Base-by-base conservation (phyloP, 768 basidiomycete species). In the Trametes coccinea region DNA sequence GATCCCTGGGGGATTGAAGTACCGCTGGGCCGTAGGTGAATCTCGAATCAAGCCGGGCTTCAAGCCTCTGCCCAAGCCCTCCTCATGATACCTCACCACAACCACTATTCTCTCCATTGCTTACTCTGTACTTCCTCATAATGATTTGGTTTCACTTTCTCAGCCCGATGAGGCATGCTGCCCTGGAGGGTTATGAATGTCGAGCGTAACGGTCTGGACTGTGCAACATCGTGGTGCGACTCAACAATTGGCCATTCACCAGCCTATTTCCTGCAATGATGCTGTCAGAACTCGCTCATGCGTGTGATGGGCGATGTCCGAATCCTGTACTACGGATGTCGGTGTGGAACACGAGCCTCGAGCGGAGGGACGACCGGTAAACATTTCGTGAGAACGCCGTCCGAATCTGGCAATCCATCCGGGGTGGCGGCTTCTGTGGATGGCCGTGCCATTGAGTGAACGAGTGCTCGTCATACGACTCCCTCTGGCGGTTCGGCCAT, bases 1-100 rank as follows among this genome's bases (percentile, higher is more conserved):
- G 55, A 93, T 93, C 71, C 79, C 75, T 16, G 90, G 90, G 29
- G 80, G 83, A 16, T 75, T 93, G 66, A 93, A 93, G 73, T 91
- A 91, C 62, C 79, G 75, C 40, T 93, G 92, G 90, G 75, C 71
- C 50, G 77, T 83, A 61, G 90, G 90, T 5, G 76, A 71, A 34
- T 88, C 88, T n/a, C 60, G 56, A 45, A 53, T 44, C 33, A 33
- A 57, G 33, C 59, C 67, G 0, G 54, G 60, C n/a, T 48, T 63
- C 63, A 59, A 58, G 14, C 61, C 51, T 44, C 56, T 58, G 11
- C 56, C 50, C 43, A 49, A 55, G 14, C 33, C 40, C 30, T 49
- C 56, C 39, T 62, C 48, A 59, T 48, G 44, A 59, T 37, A 13
- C 51, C 40, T 22, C 31, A 14, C 14, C 30, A 13, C 30, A 13